phyloP scores from a whole-genome alignment of 306 rosid genomes.

The Malus orientalis region DNA sequence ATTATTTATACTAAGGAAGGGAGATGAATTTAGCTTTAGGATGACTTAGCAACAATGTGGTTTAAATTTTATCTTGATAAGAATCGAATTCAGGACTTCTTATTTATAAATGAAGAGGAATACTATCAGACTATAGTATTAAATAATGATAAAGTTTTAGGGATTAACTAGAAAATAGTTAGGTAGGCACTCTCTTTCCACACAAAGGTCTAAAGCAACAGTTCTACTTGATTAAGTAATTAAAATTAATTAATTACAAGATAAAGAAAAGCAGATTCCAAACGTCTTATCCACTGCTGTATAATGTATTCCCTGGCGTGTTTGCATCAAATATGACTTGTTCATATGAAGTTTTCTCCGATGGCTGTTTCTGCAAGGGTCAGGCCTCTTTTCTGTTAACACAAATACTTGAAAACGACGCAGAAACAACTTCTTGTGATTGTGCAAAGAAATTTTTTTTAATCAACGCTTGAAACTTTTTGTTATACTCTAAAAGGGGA shows the following conservation, averaged over 20 bases:
- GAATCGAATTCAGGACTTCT: accelerated
- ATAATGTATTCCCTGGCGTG: background rate
- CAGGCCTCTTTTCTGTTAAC: background rate
- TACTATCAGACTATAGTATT: accelerated
- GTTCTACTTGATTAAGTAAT: background rate
- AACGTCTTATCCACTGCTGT: background rate
- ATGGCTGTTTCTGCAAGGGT: background rate
- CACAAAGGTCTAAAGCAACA: background rate
- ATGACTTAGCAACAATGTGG: no score
- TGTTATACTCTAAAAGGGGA: background rate
- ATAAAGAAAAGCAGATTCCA: background rate
- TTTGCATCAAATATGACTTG: background rate
- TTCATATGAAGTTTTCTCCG: background rate
- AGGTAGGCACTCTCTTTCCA: background rate
- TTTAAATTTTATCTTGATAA: no score
- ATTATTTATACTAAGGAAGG: no score
- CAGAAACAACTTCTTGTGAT: background rate
- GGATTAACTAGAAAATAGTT: background rate
- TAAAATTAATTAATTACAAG: background rate
- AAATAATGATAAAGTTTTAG: background rate
- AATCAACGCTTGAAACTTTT: background rate
- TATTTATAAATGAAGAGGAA: accelerated
- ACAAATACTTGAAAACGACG: background rate
- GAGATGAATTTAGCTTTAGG: no score
- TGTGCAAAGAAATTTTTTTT: background rate